Evolutionary conservation across 2,329 filamentous ascomycete species (phyloP), one percentile per base, ranked within the genome.

Genomic region (Diaporthe humulicola): DNA sequence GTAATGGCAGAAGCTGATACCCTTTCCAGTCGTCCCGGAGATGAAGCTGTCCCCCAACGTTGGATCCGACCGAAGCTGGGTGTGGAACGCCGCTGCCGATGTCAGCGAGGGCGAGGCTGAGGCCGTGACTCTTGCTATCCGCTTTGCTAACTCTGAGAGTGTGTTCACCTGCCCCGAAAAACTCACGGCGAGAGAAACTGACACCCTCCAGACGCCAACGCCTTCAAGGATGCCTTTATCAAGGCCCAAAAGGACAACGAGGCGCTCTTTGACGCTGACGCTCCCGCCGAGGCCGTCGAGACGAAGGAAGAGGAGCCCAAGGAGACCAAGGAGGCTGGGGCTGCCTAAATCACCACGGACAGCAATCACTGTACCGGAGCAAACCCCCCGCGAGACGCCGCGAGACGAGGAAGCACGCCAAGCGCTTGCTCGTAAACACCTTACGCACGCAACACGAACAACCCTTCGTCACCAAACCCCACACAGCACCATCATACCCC

Each of bases 41-140:
- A 98, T 99, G 96, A 98, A 98, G 90, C 93, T 99, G 78, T 96
- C 94, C 77, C 95, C 97, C 86, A 99, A 99, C 85, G 96, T 98
- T 79, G 97, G 97, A 82, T 98, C 95, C 82, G 97, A 99, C 89
- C 94, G 97, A 85, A 97, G 94, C 88, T 99, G 97, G 97, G 97
- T 99, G 79, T 99, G 97, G 97, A 98, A 98, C 83, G 96, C 96
- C 76, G 94, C 96, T 74, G 97, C 97, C 79, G 97, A 99, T 89
- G 96, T 98, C 80, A 98, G 95, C 83, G 97, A 99, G 90, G 97
- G 97, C 77, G 96, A 98, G 88, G 94, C 97, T 77, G 97, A 99
- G 90, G 95, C 96, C 73, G 93, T 95, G 82, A 99, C 97, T 73
- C 90, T 99, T 81, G 97, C 97, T 78, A 98, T 99, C 81, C 95